phyloP scores from a whole-genome alignment of 148 eudicot genomes.

The Suaeda aralocaspica region DNA sequence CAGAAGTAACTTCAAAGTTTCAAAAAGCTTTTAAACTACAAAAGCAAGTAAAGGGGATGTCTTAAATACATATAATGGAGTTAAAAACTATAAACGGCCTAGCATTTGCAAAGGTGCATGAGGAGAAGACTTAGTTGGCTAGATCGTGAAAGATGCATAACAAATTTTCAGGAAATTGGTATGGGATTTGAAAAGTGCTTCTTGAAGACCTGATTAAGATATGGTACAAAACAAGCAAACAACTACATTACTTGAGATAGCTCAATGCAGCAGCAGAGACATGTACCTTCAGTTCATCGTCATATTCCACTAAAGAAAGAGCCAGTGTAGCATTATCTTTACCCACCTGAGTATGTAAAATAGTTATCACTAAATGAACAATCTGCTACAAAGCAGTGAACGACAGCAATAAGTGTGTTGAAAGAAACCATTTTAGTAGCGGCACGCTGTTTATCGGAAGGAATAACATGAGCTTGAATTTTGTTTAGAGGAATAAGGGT shows the following conservation, averaged over 20 bases:
- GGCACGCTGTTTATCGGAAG: constrained; percentile 58
- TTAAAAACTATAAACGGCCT: neutral
- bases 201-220: neutral
- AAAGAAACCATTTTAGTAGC: constrained; percentile 68
- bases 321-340: constrained; percentile 90
- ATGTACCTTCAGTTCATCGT: constrained; percentile 70
- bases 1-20: constrained; percentile 4
- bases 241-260: neutral
- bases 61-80: neutral
- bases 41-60: neutral
- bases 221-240: constrained; percentile 1
- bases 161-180: neutral
- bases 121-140: neutral
- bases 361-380: neutral
- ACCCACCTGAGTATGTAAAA: constrained; percentile 58
- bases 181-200: neutral
- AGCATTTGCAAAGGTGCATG: neutral
- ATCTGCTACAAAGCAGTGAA: neutral
- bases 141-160: neutral
- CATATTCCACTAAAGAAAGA: constrained; percentile 86
- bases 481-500: constrained; percentile 91
- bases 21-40: constrained; percentile 3
- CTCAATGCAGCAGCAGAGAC: neutral
- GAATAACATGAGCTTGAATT: constrained; percentile 66
- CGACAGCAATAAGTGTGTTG: constrained; percentile 3